A percentile compares a stretch with the other conserved stretches of the same genome.
These are phyloP conservation scores for Populus ilicifolia DNA, from an alignment of 345 rosid genomes.

Conservation along the genomic window DNA sequence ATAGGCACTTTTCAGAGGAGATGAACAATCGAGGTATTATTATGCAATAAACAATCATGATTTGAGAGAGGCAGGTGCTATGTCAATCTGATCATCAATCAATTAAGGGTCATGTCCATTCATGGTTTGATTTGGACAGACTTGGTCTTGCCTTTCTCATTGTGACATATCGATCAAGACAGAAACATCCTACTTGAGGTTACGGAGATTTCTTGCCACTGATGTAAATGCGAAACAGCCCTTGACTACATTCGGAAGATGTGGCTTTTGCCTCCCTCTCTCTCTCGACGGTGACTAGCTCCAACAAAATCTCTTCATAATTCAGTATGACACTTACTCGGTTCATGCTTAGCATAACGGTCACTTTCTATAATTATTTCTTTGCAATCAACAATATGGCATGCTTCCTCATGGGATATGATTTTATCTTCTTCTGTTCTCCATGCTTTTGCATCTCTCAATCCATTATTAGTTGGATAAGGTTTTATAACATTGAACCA, in stretches of 20 bases:
- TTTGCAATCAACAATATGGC: not conserved
- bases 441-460: not conserved
- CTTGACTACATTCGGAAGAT: not conserved
- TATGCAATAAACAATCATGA: not conserved
- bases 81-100: constrained; percentile 12
- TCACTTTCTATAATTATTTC: not conserved
- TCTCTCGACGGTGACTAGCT: not conserved
- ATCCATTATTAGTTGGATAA: not conserved
- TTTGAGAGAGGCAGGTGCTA: constrained; percentile 9
- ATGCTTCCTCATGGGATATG: not conserved
- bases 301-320: not conserved
- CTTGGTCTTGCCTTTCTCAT: constrained; percentile 1
- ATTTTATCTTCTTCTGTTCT: not conserved
- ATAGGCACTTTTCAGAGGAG: not conserved
- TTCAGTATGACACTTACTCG: not conserved
- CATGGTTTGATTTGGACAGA: constrained; percentile 6
- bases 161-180: constrained; percentile 5
- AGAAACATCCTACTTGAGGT: constrained; percentile 9
- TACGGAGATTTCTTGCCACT: not conserved
- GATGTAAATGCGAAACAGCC: not conserved
- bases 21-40: not conserved
- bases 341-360: not conserved
- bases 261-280: not conserved
- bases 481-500: not conserved
- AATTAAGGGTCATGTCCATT: constrained; percentile 2